Evolutionary conservation across 257 asterid genomes (phyloP).

Genomic region (Marsdenia floribunda): DNA sequence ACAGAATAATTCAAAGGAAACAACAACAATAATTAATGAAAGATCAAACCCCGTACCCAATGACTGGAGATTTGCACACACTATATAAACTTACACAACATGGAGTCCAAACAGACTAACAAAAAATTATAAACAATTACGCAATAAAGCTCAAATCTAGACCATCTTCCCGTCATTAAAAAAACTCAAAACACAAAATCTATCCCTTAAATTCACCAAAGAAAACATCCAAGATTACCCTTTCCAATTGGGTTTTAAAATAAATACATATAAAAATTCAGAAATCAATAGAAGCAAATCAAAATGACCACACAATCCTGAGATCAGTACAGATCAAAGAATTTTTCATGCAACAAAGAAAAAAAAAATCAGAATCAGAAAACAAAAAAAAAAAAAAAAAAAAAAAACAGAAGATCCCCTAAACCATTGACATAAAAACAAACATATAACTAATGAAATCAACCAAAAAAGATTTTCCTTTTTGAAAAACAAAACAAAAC

Average conservation of each 20-base stretch:
- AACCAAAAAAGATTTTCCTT: not conserved
- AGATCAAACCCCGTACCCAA: not conserved
- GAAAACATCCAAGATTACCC: not conserved
- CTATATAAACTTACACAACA: not conserved
- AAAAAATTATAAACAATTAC: not conserved
- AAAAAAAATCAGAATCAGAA: not conserved
- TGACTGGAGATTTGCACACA: not conserved
- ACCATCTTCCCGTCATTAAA: not conserved
- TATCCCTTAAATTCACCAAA: conserved; percentile 1
- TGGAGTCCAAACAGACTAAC: not conserved
- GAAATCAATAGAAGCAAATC: not conserved
- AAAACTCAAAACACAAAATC: conserved; percentile 1
- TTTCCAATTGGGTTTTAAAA: not conserved
- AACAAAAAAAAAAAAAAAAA: not conserved
- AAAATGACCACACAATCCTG: conserved; percentile 21
- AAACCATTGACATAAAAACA: not conserved
- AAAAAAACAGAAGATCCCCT: not conserved
- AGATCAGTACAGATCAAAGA: conserved; percentile 37
- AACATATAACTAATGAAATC: not conserved
- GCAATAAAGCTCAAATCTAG: not conserved
- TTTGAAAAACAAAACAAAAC: too few species aligned
- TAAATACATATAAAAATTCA: too few species aligned
- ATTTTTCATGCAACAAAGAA: not conserved
- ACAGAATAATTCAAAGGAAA: not conserved
- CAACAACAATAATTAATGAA: not conserved